Base-by-base conservation (phyloP, 805 yeast genomes). In the Scheffersomyces amazonensis region DNA sequence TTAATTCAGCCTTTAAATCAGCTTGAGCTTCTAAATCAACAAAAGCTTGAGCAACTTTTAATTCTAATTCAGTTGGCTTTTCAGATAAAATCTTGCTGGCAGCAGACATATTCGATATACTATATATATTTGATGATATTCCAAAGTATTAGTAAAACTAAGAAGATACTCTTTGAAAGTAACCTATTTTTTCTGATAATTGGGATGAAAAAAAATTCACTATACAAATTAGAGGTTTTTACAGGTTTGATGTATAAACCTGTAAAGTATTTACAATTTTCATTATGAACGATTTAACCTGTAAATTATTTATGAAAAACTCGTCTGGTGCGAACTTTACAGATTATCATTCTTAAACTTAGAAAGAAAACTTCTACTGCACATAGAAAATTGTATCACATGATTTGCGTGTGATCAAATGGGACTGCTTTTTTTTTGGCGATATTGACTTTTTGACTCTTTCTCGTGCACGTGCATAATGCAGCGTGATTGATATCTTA, bases 1-100 rank as follows among this genome's bases (percentile, higher is more conserved):
- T 89, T 75, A 93, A 83, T 65, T 89, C 97, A 67, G 96, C 90
- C 84, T 90, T 91, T 74, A 90, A 80, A 71, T 91, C 98, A 64
- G 95, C 80, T 69, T 95, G 87, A 73, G 85, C 78, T 82, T 93
- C 98, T 74, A 93, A 82, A 79, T 93, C 99, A 63, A 83, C 72
- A 71, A 93, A 87, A 67, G 98, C 96, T 80, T 91, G 97, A 66
- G 96, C 97, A 71, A 93, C 95, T 80, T 91, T 95, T 76, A 93
- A 87, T 81, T 93, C 99, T 76, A 93, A 89, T 79, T 93, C 98
- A 71, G 93, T 72, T 79, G 99, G 98, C 67, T 87, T 87, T 70
- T 84, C 82, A 69, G 89, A 82, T 75, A 91, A 83, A 76, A 93
- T 81, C 82, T 93, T 93, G 75, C 87, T 81, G 71, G 90, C 87